Base-by-base conservation (phyloP, 805 yeast genomes). In the Yamadazyma paraphyllophila region DNA sequence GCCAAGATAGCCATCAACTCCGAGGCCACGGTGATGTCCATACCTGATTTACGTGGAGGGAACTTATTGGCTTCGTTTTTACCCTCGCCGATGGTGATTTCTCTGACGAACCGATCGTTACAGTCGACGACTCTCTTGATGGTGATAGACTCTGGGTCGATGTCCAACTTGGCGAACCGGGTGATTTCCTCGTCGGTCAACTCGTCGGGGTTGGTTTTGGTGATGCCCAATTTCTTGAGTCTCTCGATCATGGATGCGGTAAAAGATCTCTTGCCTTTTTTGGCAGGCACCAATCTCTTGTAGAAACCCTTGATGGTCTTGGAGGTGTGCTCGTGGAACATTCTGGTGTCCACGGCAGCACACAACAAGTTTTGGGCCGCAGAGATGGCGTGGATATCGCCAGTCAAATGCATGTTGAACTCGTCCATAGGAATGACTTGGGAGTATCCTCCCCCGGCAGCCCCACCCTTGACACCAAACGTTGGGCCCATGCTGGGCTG, bases 401-500 rank as follows among this genome's bases (percentile, higher is more conserved):
- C 98, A 41, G 98, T 92, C 55, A 92, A 76, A 65, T 92, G 98
- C 88, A 94, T 81, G 73, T 94, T 92, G 76, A 92, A 92, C 70
- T 92, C 97, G 67, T 92, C 99, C 97, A 92, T 92, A 43, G 98
- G 98, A 57, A 92, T 91, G 38, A 92, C 98, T 71, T 92, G 98
- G 2, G 98, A 80, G 67, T 90, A 92, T 39, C 98, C 98, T 63
- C 98, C 99, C 58, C 99, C 99, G 14, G 98, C 98, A 47, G 99
- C 99, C 67, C 98, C 98, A 61, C 99, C 99, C 72, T 92, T 92
- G 58, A 92, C 90, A 66, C 99, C 99, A 59, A 92, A 92, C 14
- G 98, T 92, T 42, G 99, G 99, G 33, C 98, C 98, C 97, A 92
- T 89, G 8, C 96, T 86, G 25, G 98, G 98, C 66, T 92, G 99